phyloP scores from a whole-genome alignment of 495 filamentous ascomycete species.

The Ramalina peruviana region DNA sequence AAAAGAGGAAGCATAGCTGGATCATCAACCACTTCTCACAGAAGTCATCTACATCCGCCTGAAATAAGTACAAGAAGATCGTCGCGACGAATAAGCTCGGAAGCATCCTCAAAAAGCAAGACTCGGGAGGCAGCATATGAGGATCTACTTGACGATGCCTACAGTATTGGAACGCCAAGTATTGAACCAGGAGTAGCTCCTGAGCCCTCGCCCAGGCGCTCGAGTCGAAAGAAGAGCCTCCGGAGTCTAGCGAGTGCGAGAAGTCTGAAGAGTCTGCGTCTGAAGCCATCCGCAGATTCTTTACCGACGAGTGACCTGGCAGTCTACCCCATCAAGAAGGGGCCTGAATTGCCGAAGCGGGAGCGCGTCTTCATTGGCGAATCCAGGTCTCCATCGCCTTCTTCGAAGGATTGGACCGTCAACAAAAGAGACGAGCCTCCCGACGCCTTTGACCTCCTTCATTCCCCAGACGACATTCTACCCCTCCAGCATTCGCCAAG shows the following conservation, averaged over 20 bases:
- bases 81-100: not conserved
- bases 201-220: constrained; percentile 29
- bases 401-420: constrained; percentile 22
- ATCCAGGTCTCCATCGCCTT: constrained; percentile 17
- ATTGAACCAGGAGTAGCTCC: constrained; percentile 31
- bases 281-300: constrained; percentile 45
- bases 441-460: constrained; percentile 1
- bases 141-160: constrained; percentile 18
- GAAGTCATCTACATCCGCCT: not conserved
- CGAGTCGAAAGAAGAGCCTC: constrained; percentile 32
- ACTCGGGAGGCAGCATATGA: constrained; percentile 18
- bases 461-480: not conserved
- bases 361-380: constrained; percentile 36
- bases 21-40: not conserved
- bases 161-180: constrained; percentile 45
- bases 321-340: not conserved
- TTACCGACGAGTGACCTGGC: constrained; percentile 25
- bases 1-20: constrained; percentile 40
- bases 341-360: constrained; percentile 13
- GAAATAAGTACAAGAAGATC: not conserved
- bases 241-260: constrained; percentile 26
- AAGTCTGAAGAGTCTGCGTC: constrained; percentile 37
- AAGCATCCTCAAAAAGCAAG: constrained; percentile 3
- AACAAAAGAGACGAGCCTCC: constrained; percentile 28
- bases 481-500: not conserved